These are phyloP conservation scores for Fonsecaea nubica DNA, from an alignment of 2,329 filamentous ascomycete genomes.

Conservation along the genomic window DNA sequence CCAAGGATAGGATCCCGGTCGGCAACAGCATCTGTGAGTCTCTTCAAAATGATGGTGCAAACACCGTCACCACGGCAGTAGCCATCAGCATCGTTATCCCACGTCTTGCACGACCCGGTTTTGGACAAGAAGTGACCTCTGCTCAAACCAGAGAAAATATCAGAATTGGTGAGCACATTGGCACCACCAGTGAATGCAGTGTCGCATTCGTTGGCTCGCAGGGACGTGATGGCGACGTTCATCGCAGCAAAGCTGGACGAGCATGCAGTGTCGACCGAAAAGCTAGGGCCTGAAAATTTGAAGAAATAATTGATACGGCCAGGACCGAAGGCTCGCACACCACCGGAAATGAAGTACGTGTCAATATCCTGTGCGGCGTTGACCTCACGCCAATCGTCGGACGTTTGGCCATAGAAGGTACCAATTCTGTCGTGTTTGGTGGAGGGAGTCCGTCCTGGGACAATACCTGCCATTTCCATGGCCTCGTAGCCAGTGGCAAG, in stretches of 20 bases:
- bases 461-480: conserved; percentile 79
- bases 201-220: conserved; percentile 78
- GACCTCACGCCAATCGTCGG: conserved; percentile 78
- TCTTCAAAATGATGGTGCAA: conserved; percentile 77
- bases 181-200: conserved; percentile 80
- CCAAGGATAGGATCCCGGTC: conserved; percentile 75
- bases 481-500: conserved; percentile 81
- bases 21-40: conserved; percentile 76
- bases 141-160: conserved; percentile 77
- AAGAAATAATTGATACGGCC: conserved; percentile 77
- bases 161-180: conserved; percentile 79
- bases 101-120: conserved; percentile 78
- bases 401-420: conserved; percentile 76
- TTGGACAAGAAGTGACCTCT: conserved; percentile 80
- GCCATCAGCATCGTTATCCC: conserved; percentile 79
- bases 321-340: conserved; percentile 66
- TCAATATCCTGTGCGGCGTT: conserved; percentile 75
- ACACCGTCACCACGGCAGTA: conserved; percentile 82
- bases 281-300: conserved; percentile 75
- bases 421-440: conserved; percentile 70
- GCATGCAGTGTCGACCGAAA: conserved; percentile 78
- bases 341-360: conserved; percentile 70
- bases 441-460: conserved; percentile 73
- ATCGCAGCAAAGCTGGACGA: conserved; percentile 76
- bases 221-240: conserved; percentile 72